phyloP scores from a whole-genome alignment of 176 grass and related monocot species.

The Oryza officinalis region DNA sequence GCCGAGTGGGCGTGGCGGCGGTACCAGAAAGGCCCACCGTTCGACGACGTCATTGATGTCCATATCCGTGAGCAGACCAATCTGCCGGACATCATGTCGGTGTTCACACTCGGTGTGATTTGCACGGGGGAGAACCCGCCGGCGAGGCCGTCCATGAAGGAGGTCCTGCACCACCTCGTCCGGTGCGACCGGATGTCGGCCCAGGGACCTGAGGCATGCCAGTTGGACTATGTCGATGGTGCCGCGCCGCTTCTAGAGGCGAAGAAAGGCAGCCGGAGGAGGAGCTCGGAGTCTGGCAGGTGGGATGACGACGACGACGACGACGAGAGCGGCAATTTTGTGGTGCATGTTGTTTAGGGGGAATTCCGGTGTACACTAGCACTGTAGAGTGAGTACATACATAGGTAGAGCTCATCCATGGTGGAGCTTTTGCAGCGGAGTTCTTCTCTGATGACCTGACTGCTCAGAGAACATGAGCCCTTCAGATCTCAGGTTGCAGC shows the following conservation, averaged over 20 bases:
- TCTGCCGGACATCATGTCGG: slow-evolving; percentile 41
- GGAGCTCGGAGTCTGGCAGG: slow-evolving; percentile 25
- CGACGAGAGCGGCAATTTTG: slow-evolving; percentile 46
- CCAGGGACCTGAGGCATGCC: slow-evolving; percentile 19
- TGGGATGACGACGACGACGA: slow-evolving; percentile 36
- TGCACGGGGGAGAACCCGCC: slow-evolving; percentile 62
- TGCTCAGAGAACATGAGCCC: not conserved
- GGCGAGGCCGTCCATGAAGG: slow-evolving; percentile 70
- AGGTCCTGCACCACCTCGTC: slow-evolving; percentile 49
- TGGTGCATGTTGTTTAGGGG: slow-evolving; percentile 38
- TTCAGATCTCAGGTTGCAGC: not conserved
- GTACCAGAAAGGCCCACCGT: slow-evolving; percentile 41
- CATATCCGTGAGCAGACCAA: slow-evolving; percentile 32
- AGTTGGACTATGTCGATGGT: not conserved
- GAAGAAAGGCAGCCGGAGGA: slow-evolving; percentile 38
- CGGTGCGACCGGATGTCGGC: slow-evolving; percentile 29
- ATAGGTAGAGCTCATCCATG: not conserved
- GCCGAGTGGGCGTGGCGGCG: slow-evolving; percentile 78
- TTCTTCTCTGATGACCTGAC: not conserved
- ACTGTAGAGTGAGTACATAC: not conserved
- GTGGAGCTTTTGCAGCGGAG: not conserved
- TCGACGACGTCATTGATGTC: slow-evolving; percentile 51
- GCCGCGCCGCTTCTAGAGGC: slow-evolving; percentile 30
- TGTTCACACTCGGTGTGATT: slow-evolving; percentile 66
- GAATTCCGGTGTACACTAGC: not conserved